Evolutionary conservation across 805 yeast genomes (phyloP).

Genomic region (Candida oleophila): DNA sequence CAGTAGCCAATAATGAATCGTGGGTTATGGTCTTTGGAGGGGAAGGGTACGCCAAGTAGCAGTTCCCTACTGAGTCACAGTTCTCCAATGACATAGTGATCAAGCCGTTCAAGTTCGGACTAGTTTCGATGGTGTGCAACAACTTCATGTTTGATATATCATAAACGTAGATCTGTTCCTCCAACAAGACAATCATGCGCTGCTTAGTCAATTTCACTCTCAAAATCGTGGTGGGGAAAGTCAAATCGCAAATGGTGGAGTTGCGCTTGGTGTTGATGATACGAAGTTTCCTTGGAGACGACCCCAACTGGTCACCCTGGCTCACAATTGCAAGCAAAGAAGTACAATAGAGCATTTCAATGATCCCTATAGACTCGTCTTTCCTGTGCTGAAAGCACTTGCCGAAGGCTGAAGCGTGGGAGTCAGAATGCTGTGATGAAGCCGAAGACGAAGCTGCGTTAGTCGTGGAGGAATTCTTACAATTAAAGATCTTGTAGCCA

Average conservation of each 20-base stretch:
- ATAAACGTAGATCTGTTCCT: constrained; percentile 44
- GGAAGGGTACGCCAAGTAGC: constrained; percentile 70
- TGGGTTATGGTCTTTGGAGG: constrained; percentile 60
- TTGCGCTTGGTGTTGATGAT: constrained; percentile 79
- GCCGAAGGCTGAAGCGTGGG: constrained; percentile 17
- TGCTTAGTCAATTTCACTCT: constrained; percentile 35
- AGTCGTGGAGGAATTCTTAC: constrained; percentile 67
- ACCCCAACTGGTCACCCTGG: constrained; percentile 64
- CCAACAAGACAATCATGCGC: constrained; percentile 37
- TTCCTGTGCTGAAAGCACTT: constrained; percentile 32
- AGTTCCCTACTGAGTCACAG: constrained; percentile 33
- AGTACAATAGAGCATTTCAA: constrained; percentile 90
- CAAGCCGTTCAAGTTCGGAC: constrained; percentile 49
- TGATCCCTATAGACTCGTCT: constrained; percentile 60
- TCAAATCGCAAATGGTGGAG: constrained; percentile 42
- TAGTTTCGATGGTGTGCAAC: constrained; percentile 45
- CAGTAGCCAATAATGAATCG: constrained; percentile 40
- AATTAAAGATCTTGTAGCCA: constrained; percentile 75
- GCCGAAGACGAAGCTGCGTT: constrained; percentile 41
- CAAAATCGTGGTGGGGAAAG: constrained; percentile 41
- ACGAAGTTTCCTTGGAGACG: constrained; percentile 78
- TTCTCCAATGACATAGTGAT: constrained; percentile 54
- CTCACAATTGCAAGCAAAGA: constrained; percentile 84
- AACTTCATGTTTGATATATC: constrained; percentile 40
- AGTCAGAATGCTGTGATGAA: neutral